phyloP scores from a whole-genome alignment of 768 basidiomycete genomes.

The Amanita muscaria region DNA sequence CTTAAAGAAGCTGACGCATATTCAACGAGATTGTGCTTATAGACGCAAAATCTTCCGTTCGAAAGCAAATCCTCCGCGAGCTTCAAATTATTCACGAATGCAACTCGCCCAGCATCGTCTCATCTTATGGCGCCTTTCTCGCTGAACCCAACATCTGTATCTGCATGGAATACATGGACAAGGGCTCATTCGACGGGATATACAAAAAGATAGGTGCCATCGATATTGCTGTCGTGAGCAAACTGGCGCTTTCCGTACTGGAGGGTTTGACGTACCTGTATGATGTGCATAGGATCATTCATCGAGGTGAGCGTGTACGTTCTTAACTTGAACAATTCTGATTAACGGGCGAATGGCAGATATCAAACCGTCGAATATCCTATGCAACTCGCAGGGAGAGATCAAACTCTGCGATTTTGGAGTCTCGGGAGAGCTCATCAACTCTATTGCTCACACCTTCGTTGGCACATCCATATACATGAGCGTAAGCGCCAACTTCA shows the following conservation, averaged over 20 bases:
- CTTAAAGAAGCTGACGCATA: too few relatives aligned
- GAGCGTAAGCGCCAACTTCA: constrained; percentile 57
- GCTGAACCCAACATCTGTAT: constrained; percentile 98
- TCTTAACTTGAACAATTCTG: neutral
- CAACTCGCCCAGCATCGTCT: constrained; percentile 86
- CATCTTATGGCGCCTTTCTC: constrained; percentile 94
- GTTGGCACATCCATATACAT: constrained; percentile 99
- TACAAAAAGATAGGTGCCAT: constrained; percentile 95
- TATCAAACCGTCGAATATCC: constrained; percentile 98
- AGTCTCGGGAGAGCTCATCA: constrained; percentile 97
- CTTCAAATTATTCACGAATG: constrained; percentile 99
- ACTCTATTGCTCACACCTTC: constrained; percentile 97
- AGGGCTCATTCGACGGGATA: constrained; percentile 87
- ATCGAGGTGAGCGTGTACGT: constrained; percentile 64
- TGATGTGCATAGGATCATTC: constrained; percentile 95
- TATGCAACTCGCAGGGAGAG: constrained; percentile 88
- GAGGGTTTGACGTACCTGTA: constrained; percentile 96
- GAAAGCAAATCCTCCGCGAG: constrained; percentile 96
- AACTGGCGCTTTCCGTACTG: constrained; percentile 90
- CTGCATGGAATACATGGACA: constrained; percentile 97
- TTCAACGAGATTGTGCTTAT: constrained; percentile 82
- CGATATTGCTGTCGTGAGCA: constrained; percentile 85
- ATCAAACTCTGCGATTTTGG: constrained; percentile 99
- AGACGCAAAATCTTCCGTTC: constrained; percentile 90
- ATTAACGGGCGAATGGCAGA: constrained; percentile 41